These are phyloP conservation scores for Atkinsonella texensis DNA, from an alignment of 2,329 filamentous ascomycete species.

Conservation along the genomic window DNA sequence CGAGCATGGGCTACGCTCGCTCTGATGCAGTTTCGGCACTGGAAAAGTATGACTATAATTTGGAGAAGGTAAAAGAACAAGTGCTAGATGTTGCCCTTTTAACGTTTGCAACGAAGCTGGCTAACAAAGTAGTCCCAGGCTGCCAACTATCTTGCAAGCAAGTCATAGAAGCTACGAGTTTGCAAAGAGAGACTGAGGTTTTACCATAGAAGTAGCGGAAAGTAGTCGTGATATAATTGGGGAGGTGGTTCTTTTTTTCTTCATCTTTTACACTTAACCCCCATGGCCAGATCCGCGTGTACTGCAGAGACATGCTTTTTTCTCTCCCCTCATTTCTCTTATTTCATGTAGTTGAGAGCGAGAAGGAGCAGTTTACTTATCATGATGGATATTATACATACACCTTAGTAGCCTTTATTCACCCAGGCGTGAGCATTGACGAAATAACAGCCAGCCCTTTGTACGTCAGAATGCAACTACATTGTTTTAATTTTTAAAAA, in stretches of 20 bases:
- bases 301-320: background rate
- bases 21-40: conserved; percentile 64
- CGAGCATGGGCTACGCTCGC: conserved; percentile 76
- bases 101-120: background rate
- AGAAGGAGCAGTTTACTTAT: background rate
- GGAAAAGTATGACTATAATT: conserved; percentile 92
- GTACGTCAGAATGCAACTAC: background rate
- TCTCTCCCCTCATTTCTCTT: background rate
- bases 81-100: background rate
- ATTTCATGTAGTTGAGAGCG: background rate
- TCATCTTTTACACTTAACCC: background rate
- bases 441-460: background rate
- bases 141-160: conserved; percentile 43
- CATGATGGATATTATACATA: background rate
- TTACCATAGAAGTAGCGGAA: background rate
- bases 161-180: conserved; percentile 27
- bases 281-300: too few species aligned
- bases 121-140: conserved; percentile 25
- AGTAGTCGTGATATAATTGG: background rate
- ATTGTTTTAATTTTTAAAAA: too few species aligned
- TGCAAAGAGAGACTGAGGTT: background rate
- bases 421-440: background rate
- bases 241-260: background rate
- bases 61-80: conserved; percentile 64
- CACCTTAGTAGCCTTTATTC: background rate